Evolutionary conservation across 1,139 yeast genomes (phyloP), one percentile per base, ranked within the genome.

Genomic region (Lodderomyces jiufengensis): DNA sequence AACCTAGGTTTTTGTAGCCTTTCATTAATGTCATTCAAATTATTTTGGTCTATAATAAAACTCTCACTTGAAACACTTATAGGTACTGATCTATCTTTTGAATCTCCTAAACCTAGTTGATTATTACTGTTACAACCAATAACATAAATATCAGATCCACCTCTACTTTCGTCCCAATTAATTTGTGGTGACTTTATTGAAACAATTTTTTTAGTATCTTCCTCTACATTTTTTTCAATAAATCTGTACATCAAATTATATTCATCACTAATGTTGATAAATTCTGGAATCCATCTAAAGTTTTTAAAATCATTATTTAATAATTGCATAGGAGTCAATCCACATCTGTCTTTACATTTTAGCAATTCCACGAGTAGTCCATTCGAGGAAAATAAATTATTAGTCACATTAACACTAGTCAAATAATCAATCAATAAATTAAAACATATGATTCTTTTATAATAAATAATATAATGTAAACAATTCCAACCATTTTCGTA

Each of bases 401-500:
- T 16, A 44, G 41, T 23, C 55, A 48, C 11, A 44, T 36, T 24
- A 45, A 41, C 37, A n/a, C 33, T 27, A 41, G 25, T 46, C 27
- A 63, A 50, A 41, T 51, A 54, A 13, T 68, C 73, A 34, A 78
- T 52, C 31, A 83, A 53, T 10, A 66, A 59, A 44, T 68, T 73
- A 10, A 82, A 80, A 50, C 82, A 75, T 7, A 73, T 53, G 20
- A 84, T 55, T 39, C 80, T 70, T 41, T 84, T 87, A 52, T 68
- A 61, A 48, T 66, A 78, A 29, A 83, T 66, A 28, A 79, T 80
- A 48, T 76, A 75, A 57, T 90, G 97, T 29, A 88, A 63, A 23
- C 88, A 78, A 27, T 86, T 84, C 84, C 95, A 88, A 1, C 88
- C 86, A 51, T 77, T 86, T 55, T 90, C 97, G 39, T 65, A 66